These are phyloP conservation scores for Corrigiola litoralis DNA, from an alignment of 179 eudicot species.

Conservation along the genomic window DNA sequence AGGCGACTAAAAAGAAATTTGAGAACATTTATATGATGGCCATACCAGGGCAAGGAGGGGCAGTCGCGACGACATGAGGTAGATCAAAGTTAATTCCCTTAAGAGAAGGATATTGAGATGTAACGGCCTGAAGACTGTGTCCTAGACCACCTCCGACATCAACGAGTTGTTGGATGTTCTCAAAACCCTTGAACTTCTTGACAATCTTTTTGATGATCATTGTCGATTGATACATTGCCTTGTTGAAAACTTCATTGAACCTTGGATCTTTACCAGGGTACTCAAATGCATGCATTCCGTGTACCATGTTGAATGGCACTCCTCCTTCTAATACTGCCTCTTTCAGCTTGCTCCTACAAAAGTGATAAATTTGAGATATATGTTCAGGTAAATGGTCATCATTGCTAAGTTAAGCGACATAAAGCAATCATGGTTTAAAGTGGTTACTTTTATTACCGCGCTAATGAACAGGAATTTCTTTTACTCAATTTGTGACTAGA, in stretches of 20 bases:
- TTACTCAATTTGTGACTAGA: too few relatives aligned
- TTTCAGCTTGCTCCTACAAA: slow-evolving; percentile 11
- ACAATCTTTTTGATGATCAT: slow-evolving; percentile 27
- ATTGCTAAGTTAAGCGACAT: too few relatives aligned
- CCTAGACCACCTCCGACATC: slow-evolving; percentile 56
- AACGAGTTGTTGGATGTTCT: slow-evolving; percentile 22
- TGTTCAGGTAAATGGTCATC: too few relatives aligned
- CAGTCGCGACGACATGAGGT: slow-evolving; percentile 41
- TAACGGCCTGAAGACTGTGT: slow-evolving; percentile 25
- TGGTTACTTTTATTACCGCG: too few relatives aligned
- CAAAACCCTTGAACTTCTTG: slow-evolving; percentile 40
- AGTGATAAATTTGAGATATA: too few relatives aligned
- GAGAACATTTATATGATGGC: background rate
- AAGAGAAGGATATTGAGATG: slow-evolving; percentile 35
- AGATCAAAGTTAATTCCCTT: slow-evolving; percentile 33
- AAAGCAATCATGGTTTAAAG: too few relatives aligned
- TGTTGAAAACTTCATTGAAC: slow-evolving; percentile 12
- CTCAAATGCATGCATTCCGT: background rate
- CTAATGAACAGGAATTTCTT: too few relatives aligned
- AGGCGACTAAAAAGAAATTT: background rate
- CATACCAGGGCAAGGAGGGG: slow-evolving; percentile 35
- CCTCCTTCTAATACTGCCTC: slow-evolving; percentile 9
- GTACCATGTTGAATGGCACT: background rate
- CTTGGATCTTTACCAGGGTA: background rate
- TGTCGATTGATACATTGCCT: slow-evolving; percentile 27